These are phyloP conservation scores for Exophiala sp. DNA, from an alignment of 2,329 filamentous ascomycete species.

Conservation along the genomic window DNA sequence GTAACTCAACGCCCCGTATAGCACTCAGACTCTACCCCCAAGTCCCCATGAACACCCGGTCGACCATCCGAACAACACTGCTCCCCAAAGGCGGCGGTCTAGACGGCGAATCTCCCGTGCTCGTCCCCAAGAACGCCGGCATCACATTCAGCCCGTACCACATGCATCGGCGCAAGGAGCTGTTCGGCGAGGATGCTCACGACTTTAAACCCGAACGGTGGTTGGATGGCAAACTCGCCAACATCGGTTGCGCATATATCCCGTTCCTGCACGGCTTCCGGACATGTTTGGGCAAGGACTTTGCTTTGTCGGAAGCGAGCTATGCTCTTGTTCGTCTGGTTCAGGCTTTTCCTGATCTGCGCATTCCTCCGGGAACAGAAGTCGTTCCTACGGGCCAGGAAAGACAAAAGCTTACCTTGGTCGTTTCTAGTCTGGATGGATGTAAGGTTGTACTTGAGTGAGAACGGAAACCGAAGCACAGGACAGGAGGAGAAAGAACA, in stretches of 20 bases:
- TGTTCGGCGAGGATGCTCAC: constrained; percentile 26
- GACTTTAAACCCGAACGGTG: constrained; percentile 24
- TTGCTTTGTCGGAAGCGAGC: too few relatives aligned
- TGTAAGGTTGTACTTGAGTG: too few relatives aligned
- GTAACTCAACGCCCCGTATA: too few relatives aligned
- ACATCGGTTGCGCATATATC: constrained; percentile 46
- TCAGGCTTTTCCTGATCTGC: too few relatives aligned
- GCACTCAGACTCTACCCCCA: too few relatives aligned
- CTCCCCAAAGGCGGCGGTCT: constrained; percentile 28
- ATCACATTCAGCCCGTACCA: constrained; percentile 34
- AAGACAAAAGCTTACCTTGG: too few relatives aligned
- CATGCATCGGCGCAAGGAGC: constrained; percentile 35
- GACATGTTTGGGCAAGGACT: constrained; percentile 53
- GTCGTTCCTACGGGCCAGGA: too few relatives aligned
- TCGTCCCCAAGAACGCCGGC: constrained; percentile 31
- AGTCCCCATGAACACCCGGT: constrained; percentile 13
- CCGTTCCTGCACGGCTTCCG: constrained; percentile 49
- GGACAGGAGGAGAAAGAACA: too few relatives aligned
- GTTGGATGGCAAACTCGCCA: constrained; percentile 7
- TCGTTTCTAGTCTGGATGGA: too few relatives aligned
- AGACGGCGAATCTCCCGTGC: constrained; percentile 28
- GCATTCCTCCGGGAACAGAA: too few relatives aligned
- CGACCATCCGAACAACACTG: constrained; percentile 23
- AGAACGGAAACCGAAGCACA: too few relatives aligned
- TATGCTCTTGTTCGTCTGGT: too few relatives aligned